Conservation (phyloP, 2,329 filamentous ascomycete species). For the Seiridium unicorne region DNA sequence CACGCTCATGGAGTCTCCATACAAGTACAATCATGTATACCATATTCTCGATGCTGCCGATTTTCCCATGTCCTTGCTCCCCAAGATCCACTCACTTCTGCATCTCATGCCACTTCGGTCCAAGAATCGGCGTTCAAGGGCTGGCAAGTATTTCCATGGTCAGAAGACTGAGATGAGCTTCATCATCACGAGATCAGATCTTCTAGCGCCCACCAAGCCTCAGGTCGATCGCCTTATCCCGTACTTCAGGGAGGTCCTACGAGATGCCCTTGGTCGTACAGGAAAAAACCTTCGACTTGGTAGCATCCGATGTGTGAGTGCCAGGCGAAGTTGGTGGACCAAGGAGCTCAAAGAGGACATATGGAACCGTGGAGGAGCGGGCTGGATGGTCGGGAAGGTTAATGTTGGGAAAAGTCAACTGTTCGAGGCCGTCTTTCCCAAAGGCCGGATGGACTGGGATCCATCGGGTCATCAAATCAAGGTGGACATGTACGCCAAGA, state of each 20-base stretch:
- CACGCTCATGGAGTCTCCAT: slow-evolving; percentile 83
- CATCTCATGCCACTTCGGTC: slow-evolving; percentile 73
- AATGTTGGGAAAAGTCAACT: slow-evolving; percentile 97
- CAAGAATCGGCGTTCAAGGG: slow-evolving; percentile 73
- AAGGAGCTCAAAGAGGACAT: slow-evolving; percentile 82
- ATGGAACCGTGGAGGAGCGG: slow-evolving; percentile 76
- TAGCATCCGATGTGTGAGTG: slow-evolving; percentile 83
- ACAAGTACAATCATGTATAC: slow-evolving; percentile 91
- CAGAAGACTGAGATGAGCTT: slow-evolving; percentile 80
- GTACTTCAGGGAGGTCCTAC: slow-evolving; percentile 74
- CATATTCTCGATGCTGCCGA: slow-evolving; percentile 94
- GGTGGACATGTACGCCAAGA: slow-evolving; percentile 26
- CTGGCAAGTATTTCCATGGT: slow-evolving; percentile 63
- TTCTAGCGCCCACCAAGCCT: slow-evolving; percentile 79
- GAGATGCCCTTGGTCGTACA: slow-evolving; percentile 68
- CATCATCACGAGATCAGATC: slow-evolving; percentile 83
- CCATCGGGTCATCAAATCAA: slow-evolving; percentile 35
- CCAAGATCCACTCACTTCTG: slow-evolving; percentile 69
- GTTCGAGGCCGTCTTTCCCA: slow-evolving; percentile 85
- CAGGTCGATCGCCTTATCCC: slow-evolving; percentile 86
- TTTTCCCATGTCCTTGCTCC: slow-evolving; percentile 90
- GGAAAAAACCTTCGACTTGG: slow-evolving; percentile 76
- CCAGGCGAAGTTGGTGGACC: slow-evolving; percentile 89
- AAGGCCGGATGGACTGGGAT: slow-evolving; percentile 53
- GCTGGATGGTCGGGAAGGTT: slow-evolving; percentile 97